Conservation (phyloP, 352 stramenopile species). For the Phytophthora melonis region DNA sequence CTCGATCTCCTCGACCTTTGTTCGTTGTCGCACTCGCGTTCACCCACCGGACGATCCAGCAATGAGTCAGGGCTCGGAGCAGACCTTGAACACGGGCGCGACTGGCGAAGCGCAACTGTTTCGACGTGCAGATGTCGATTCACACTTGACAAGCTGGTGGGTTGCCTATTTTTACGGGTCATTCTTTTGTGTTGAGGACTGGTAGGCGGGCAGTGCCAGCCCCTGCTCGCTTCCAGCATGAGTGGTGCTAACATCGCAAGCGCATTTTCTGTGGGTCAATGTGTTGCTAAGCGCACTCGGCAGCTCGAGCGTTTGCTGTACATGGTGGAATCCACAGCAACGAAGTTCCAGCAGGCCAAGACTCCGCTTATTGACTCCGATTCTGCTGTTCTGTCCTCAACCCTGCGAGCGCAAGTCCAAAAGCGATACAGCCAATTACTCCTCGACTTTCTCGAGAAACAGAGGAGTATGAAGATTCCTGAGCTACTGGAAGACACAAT, state of each 20-base stretch:
- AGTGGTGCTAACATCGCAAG: not conserved
- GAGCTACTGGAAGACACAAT: constrained; percentile 29
- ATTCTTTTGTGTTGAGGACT: no score
- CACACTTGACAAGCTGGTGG: not conserved
- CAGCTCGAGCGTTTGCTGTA: constrained; percentile 47
- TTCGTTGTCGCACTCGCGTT: no score
- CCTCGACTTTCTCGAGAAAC: constrained; percentile 35
- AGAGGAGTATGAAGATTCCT: constrained; percentile 12
- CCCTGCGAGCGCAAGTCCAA: constrained; percentile 18
- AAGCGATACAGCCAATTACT: constrained; percentile 37
- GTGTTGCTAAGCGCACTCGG: constrained; percentile 37
- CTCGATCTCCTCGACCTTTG: not conserved
- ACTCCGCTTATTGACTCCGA: constrained; percentile 2
- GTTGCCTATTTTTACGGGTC: constrained; percentile 16
- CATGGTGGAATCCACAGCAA: constrained; percentile 36
- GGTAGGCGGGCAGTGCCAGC: no score
- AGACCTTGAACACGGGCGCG: not conserved
- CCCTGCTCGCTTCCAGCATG: constrained; percentile 7
- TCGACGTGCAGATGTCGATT: not conserved
- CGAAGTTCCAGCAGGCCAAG: constrained; percentile 30
- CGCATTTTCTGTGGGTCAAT: constrained; percentile 42
- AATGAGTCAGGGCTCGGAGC: constrained; percentile 9
- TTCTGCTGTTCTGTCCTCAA: constrained; percentile 1
- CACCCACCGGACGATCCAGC: no score
- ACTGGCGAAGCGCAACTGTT: constrained; percentile 5